Evolutionary conservation across 2,329 filamentous ascomycete genomes (phyloP).

Genomic region (Chaetomiaceae sp.): DNA sequence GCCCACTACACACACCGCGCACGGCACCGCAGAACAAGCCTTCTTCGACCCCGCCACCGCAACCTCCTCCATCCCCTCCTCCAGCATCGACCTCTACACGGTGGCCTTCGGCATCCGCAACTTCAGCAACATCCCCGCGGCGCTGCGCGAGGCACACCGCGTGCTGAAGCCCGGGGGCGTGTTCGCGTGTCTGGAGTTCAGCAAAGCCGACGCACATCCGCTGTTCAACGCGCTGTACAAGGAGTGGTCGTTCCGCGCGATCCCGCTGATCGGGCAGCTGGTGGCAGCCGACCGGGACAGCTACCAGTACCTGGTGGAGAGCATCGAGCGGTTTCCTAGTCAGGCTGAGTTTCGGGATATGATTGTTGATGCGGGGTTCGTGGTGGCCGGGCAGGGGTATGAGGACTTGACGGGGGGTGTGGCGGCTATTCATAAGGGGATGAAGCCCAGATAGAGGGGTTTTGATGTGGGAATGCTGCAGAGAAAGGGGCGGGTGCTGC

Average conservation of each 20-base stretch:
- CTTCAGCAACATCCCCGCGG: slow-evolving; percentile 85
- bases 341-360: slow-evolving; percentile 79
- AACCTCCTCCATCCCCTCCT: slow-evolving; percentile 50
- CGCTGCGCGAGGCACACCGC: slow-evolving; percentile 74
- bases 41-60: slow-evolving; percentile 19
- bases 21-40: slow-evolving; percentile 8
- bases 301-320: slow-evolving; percentile 98
- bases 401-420: slow-evolving; percentile 90
- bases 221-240: slow-evolving; percentile 85
- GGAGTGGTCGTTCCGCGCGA: slow-evolving; percentile 90
- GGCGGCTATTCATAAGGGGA: slow-evolving; percentile 91
- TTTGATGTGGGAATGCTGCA: too few species aligned
- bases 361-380: slow-evolving; percentile 79
- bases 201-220: slow-evolving; percentile 67
- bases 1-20: slow-evolving; percentile 1
- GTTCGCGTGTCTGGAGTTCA: slow-evolving; percentile 95
- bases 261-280: slow-evolving; percentile 90
- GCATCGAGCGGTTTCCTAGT: slow-evolving; percentile 85
- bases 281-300: slow-evolving; percentile 91
- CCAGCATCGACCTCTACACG: slow-evolving; percentile 88
- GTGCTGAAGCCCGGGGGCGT: slow-evolving; percentile 92
- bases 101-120: slow-evolving; percentile 97
- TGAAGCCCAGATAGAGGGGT: slow-evolving; percentile 68
- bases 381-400: slow-evolving; percentile 74
- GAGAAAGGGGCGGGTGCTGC: too few species aligned